A percentile compares a stretch with the other conserved stretches of the same genome.
phyloP scores from a whole-genome alignment of 1,284 basidiomycete genomes.

The Xanthoconium separans region DNA sequence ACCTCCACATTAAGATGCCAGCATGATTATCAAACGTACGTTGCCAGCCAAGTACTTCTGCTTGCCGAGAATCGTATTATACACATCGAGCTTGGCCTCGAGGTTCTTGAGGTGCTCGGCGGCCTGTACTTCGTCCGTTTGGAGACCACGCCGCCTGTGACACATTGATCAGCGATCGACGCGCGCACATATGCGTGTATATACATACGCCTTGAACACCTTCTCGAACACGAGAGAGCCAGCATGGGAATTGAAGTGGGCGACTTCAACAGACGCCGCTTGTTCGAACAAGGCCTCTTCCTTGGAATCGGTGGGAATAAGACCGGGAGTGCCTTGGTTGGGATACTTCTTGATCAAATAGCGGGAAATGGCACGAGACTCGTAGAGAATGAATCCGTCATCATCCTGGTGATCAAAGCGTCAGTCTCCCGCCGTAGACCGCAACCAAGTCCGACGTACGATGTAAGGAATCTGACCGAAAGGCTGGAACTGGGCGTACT shows the following conservation, averaged over 20 bases:
- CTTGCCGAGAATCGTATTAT: conserved; percentile 46
- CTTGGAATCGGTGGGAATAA: conserved; percentile 35
- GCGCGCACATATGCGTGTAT: conserved; percentile 6
- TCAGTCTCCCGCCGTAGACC: not conserved
- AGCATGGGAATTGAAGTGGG: conserved; percentile 31
- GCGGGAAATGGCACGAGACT: conserved; percentile 54
- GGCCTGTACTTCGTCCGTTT: conserved; percentile 30
- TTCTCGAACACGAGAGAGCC: conserved; percentile 28
- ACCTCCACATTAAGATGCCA: not conserved
- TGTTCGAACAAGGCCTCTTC: conserved; percentile 34
- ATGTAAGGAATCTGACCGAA: conserved; percentile 71
- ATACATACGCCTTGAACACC: conserved; percentile 37
- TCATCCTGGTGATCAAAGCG: conserved; percentile 33
- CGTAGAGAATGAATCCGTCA: conserved; percentile 46
- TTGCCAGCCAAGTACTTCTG: conserved; percentile 51
- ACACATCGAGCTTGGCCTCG: conserved; percentile 39
- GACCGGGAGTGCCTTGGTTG: conserved; percentile 33
- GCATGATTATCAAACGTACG: conserved; percentile 28
- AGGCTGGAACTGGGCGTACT: conserved; percentile 51
- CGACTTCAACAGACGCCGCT: conserved; percentile 26
- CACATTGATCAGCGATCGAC: not conserved
- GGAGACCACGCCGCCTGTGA: conserved; percentile 1
- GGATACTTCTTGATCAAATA: conserved; percentile 49
- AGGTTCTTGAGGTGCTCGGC: conserved; percentile 28
- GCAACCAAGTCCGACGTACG: conserved; percentile 30